Evolutionary conservation across 1,284 basidiomycete genomes (phyloP), one percentile per base, ranked within the genome.

Genomic region (Uromyces viciae-fabae): DNA sequence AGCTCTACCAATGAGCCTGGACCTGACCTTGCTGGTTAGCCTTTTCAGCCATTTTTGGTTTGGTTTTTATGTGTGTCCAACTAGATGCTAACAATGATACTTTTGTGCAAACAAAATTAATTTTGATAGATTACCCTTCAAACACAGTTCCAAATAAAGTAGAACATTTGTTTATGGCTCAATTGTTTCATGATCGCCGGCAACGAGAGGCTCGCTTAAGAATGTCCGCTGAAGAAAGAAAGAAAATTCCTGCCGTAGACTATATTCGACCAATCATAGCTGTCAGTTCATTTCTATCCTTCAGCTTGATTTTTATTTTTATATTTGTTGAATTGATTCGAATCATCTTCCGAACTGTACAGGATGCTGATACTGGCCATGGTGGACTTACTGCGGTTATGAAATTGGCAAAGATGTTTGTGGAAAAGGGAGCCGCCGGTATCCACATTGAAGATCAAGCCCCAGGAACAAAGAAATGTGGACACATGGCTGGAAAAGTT

Each of bases 1-100:
- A 97, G 95, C 0, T 92, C 91, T 40, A 93, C 91, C 85, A 95
- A 98, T 85, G 97, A 99, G 88, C 95, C 98, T 76, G 96, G 96
- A 62, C 96, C 96, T 54, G 96, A 99, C 88, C 91, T 99, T 85
- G 97, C 95, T 40, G 87, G 93, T 93, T 84, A 84, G 86, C 84
- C 15, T 66, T 68, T 40, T n/a, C n/a, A n/a, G n/a, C n/a, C n/a
- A n/a, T n/a, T n/a, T n/a, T n/a, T n/a, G n/a, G n/a, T n/a, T n/a
- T n/a, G n/a, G n/a, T n/a, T n/a, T n/a, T n/a, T n/a, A n/a, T n/a
- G n/a, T n/a, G n/a, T n/a, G n/a, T n/a, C n/a, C n/a, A n/a, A n/a
- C n/a, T n/a, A n/a, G n/a, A n/a, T n/a, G n/a, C n/a, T n/a, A n/a
- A n/a, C n/a, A n/a, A n/a, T n/a, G n/a, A n/a, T n/a, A n/a, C n/a